Evolutionary conservation across 169 alveolate genomes (phyloP), one percentile per base, ranked within the genome.

Genomic region (Babesia bigemina): DNA sequence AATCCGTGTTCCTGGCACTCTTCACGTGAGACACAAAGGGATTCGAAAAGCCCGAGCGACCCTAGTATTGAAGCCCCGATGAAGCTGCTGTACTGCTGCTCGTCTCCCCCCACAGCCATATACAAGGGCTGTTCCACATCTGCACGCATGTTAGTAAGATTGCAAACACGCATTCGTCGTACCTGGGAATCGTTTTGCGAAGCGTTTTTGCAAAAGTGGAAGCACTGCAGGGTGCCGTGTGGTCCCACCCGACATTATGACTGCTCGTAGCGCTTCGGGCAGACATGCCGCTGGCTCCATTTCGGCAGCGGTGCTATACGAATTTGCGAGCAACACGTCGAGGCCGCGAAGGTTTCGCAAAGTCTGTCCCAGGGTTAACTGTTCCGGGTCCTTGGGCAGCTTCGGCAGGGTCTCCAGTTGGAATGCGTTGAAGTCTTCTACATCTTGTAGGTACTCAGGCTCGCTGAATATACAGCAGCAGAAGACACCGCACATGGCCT

Each of bases 1-100:
- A 82, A 53, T 19, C 93, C 93, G 50, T 69, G 86, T 33, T 88
- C 93, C 49, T 84, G 91, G 53, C 79, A 70, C 53, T 88, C 93
- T 29, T 75, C 74, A 67, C 85, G 76, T 39, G 91, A 63, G 73
- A 88, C 70, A 58, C 93, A 88, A 21, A 88, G 76, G 53, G 79
- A 75, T 14, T 82, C 81, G 28, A 85, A 88, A 13, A 83, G 53
- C 4, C 93, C 93, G 39, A 88, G 59, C 56, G 93, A 88, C 22
- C 89, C 74, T 63, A 88, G 83, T 26, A 88, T 88, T 33, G 93
- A 88, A 21, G 93, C 93, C 9, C 93, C 93, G 26, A 88, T 88
- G 58, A 85, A 88, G 52, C 92, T 81, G 71, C 90, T 88, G 74
- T 69, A 88, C 70, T 85, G 90, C 70, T 88, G 87, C 57, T 88